A percentile compares a stretch with the other conserved stretches of the same genome.
Conservation (phyloP, 202 grass and related monocot species). For the Carex arenaria region DNA sequence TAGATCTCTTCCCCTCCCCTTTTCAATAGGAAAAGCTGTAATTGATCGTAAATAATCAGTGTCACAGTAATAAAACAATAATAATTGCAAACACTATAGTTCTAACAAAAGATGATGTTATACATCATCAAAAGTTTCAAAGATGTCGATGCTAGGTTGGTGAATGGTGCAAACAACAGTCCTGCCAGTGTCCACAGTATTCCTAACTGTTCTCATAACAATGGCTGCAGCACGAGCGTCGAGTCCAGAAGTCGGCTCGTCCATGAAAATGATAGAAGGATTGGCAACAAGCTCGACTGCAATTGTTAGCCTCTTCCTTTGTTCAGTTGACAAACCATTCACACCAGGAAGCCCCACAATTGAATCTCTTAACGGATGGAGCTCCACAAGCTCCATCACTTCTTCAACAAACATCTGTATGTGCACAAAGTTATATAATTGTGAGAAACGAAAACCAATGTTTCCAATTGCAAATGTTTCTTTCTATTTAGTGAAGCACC, state of each 20-base stretch:
- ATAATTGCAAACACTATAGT: background rate
- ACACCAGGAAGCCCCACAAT: conserved; percentile 87
- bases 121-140: conserved; percentile 96
- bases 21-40: conserved; percentile 91
- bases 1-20: conserved; percentile 94
- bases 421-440: background rate
- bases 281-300: too few species aligned
- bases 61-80: background rate
- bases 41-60: conserved; percentile 22
- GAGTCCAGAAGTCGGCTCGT: conserved; percentile 88
- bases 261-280: too few species aligned
- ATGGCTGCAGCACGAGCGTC: conserved; percentile 94
- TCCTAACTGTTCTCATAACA: conserved; percentile 88
- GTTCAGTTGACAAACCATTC: conserved; percentile 90
- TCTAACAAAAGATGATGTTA: background rate
- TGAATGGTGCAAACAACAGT: conserved; percentile 97
- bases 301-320: too few species aligned
- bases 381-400: conserved; percentile 87
- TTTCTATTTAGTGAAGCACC: too few species aligned
- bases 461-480: background rate
- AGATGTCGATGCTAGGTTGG: conserved; percentile 96
- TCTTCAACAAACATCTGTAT: conserved; percentile 85
- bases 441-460: background rate
- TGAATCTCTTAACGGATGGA: conserved; percentile 55
- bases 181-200: conserved; percentile 85